A percentile compares a stretch with the other conserved stretches of the same genome.
These are phyloP conservation scores for Fusarium sp. DNA, from an alignment of 2,329 filamentous ascomycete genomes.

Conservation along the genomic window DNA sequence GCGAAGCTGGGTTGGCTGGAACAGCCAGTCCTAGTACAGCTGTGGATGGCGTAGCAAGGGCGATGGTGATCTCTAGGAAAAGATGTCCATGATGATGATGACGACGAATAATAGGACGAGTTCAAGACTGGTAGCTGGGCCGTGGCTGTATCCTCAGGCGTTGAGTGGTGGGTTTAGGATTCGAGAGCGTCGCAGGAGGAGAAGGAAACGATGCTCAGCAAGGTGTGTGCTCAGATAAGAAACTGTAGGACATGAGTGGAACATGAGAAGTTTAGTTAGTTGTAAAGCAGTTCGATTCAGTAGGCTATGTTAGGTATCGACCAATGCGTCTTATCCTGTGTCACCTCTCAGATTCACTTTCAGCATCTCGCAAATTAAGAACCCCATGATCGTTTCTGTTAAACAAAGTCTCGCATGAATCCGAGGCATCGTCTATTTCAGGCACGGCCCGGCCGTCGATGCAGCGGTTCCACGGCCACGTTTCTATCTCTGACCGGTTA, in stretches of 20 bases:
- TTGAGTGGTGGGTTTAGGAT: slow-evolving; percentile 21
- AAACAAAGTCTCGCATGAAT: not conserved
- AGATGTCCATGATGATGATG: slow-evolving; percentile 24
- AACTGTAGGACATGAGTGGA: slow-evolving; percentile 12
- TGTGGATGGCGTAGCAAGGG: slow-evolving; percentile 29
- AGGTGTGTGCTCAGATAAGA: slow-evolving; percentile 8
- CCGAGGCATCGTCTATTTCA: slow-evolving; percentile 6
- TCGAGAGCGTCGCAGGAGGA: slow-evolving; percentile 17
- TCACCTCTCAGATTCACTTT: not conserved
- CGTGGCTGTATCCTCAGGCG: slow-evolving; percentile 21
- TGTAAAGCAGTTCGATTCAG: slow-evolving; percentile 43
- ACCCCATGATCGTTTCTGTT: slow-evolving; percentile 10
- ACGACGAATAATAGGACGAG: slow-evolving; percentile 23
- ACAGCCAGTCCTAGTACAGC: slow-evolving; percentile 62
- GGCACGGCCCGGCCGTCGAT: slow-evolving; percentile 16
- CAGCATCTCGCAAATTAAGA: not conserved
- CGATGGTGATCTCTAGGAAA: slow-evolving; percentile 10
- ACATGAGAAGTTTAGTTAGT: slow-evolving; percentile 36
- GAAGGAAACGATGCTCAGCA: slow-evolving; percentile 10
- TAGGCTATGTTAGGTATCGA: slow-evolving; percentile 41
- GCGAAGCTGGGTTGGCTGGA: slow-evolving; percentile 91
- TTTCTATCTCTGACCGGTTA: slow-evolving; percentile 8
- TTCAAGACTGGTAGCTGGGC: slow-evolving; percentile 8
- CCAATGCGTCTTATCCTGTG: slow-evolving; percentile 34
- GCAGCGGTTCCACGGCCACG: slow-evolving; percentile 18